Base-by-base conservation (phyloP, 75 land plant genomes). In the Pinus taeda region DNA sequence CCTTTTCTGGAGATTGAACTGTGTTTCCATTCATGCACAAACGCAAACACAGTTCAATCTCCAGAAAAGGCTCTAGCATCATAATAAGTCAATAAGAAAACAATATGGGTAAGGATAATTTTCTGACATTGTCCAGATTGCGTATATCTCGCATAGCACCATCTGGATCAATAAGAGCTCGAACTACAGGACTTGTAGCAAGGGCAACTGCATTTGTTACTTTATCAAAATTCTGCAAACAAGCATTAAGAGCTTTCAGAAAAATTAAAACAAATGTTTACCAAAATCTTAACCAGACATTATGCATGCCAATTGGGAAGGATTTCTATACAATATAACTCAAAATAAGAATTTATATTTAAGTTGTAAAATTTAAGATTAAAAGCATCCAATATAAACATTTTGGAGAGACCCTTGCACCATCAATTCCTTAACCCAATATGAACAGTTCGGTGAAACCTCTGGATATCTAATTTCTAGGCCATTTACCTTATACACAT, bases 131-230 rank as follows among this genome's bases (percentile, higher is more conserved):
- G 75, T 96, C 99, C 79, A 96, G 78, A 78, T 89, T 79, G 18
- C 99, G 82, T 59, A 96, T 89, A 53, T 88, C 81, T 64, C 71
- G 77, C 92, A 96, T 84, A 42, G 99, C 99, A 56, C 93, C 99
- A 82, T 96, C 99, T 77, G 99, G 97, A 76, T 96, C 95, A 75
- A 96, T 73, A 65, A 96, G 88, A 59, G 99, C 99, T 63, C 85
- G 76, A 36, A 94, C 99, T 60, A 96, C 97, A 49, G 99, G 99
- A 79, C 99, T 96, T 74, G 93, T 83, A 22, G 97, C 97, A 74
- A 96, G 85, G 26, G 97, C 99, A 76, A 96, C 2, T 59, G 99
- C 99, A 88, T 96, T 96, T 73, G 93, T 81, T 78, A 88, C 91
- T 82, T 96, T 96, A 80, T 96, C 99, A 81, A 90, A 90, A 67